Base-by-base conservation (phyloP, 2,329 filamentous ascomycete genomes). In the Trichoderma lentiforme region DNA sequence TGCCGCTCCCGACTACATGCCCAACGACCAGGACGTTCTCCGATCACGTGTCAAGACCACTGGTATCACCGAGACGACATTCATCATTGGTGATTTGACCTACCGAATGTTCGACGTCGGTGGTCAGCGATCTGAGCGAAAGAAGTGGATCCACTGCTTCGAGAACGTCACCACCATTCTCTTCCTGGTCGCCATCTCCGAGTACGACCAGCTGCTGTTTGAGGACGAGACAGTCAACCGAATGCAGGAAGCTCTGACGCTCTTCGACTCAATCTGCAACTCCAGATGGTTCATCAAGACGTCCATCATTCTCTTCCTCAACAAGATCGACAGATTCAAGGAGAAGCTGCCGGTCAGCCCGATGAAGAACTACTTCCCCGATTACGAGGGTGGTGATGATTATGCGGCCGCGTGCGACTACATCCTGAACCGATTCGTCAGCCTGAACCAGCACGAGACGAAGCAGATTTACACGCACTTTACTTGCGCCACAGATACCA, bases 381-480 rank as follows among this genome's bases (percentile, higher is more conserved):
- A 96, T 79, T 96, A 94, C 82, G 95, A 98, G 86, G 93, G 95
- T 76, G 96, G 96, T 77, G 92, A 97, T 77, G 95, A 99, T 84
- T 99, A 99, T 80, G 91, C 92, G 53, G 92, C 94, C 66, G 96
- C 96, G 47, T 99, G 96, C 85, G 95, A 99, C 83, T 99, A 99
- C 85, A 98, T 99, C 79, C 89, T 99, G 74, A 98, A 98, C 88
- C 91, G 96, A 81, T 99, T 99, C 84, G 96, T 98, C 79, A 96
- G 93, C 81, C 87, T 99, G 81, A 99, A 99, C 86, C 96, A 98
- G 84, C 95, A 98, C 82, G 96, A 98, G 86, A 97, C 94, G 70
- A 99, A 99, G 88, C 96, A 99, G 83, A 98, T 99, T 82, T 99
- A 99, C 88, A 99, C 96, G 73, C 96, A 98, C 84, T 99, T 99